Evolutionary conservation across 352 stramenopile genomes (phyloP).

Genomic region (Phytophthora lateralis): DNA sequence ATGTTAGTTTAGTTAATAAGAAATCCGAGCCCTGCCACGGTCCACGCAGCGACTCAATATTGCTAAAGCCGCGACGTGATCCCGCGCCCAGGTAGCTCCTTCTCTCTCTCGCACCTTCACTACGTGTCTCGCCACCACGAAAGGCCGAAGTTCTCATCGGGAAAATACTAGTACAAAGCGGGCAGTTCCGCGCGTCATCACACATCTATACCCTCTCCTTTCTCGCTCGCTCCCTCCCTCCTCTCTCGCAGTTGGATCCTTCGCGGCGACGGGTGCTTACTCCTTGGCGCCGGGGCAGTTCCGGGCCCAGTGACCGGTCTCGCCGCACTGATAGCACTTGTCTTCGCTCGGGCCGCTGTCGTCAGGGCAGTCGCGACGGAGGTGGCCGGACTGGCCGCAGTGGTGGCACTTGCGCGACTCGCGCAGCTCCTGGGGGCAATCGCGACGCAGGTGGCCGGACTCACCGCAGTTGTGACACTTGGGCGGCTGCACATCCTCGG

Average conservation of each 20-base stretch:
- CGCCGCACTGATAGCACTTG: constrained; percentile 87
- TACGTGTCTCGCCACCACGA: constrained; percentile 50
- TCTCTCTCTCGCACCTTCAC: constrained; percentile 50
- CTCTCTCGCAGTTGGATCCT: constrained; percentile 43
- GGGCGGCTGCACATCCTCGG: constrained; percentile 69
- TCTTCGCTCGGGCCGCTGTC: constrained; percentile 68
- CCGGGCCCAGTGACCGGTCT: constrained; percentile 78
- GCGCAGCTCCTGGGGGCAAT: constrained; percentile 70
- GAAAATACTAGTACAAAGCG: constrained; percentile 70
- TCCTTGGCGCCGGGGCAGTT: constrained; percentile 69
- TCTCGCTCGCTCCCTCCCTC: constrained; percentile 44
- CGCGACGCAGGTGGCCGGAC: constrained; percentile 67
- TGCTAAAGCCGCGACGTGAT: constrained; percentile 10
- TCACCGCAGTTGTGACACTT: constrained; percentile 87
- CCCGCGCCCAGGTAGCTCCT: constrained; percentile 25
- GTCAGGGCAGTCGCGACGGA: constrained; percentile 83
- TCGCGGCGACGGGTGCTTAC: constrained; percentile 38
- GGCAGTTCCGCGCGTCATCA: constrained; percentile 47
- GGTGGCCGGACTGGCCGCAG: constrained; percentile 69
- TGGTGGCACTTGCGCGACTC: constrained; percentile 82
- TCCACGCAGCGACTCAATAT: constrained; percentile 9
- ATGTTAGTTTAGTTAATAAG: constrained; percentile 56
- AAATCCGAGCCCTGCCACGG: constrained; percentile 36
- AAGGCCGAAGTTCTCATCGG: constrained; percentile 52
- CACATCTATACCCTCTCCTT: constrained; percentile 58